These are phyloP conservation scores for Trichosporon ovoides DNA, from an alignment of 1,284 basidiomycete species.

Conservation along the genomic window DNA sequence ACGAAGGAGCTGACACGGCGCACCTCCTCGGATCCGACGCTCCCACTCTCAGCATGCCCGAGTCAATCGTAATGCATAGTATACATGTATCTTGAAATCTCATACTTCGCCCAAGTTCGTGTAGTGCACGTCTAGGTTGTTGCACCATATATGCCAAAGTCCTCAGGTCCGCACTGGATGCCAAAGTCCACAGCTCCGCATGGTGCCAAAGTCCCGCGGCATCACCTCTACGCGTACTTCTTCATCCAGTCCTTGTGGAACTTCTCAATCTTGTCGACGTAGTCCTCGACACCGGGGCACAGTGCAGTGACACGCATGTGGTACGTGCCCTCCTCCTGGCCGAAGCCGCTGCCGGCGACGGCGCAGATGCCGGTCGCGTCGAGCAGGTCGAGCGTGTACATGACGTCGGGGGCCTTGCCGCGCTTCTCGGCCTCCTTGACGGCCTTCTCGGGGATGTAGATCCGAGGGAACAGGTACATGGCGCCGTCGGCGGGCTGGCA, in stretches of 20 bases:
- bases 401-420: slow-evolving; percentile 76
- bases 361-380: slow-evolving; percentile 87
- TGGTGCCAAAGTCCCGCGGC: neutral
- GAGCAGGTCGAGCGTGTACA: slow-evolving; percentile 76
- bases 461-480: slow-evolving; percentile 76
- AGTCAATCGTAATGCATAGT: no score
- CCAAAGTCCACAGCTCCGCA: no score
- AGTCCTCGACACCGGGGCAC: slow-evolving; percentile 79
- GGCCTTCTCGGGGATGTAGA: slow-evolving; percentile 66
- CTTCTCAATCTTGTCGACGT: slow-evolving; percentile 71
- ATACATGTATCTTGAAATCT: no score
- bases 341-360: slow-evolving; percentile 86
- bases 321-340: slow-evolving; percentile 77
- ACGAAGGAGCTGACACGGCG: no score
- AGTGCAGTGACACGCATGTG: slow-evolving; percentile 84
- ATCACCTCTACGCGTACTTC: slow-evolving; percentile 54
- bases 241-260: slow-evolving; percentile 76
- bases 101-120: no score
- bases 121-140: no score
- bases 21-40: no score
- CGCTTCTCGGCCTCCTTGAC: slow-evolving; percentile 63
- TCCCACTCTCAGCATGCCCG: no score
- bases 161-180: no score
- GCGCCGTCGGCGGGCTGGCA: slow-evolving; percentile 82
- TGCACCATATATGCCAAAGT: no score